Evolutionary conservation across 2,329 filamentous ascomycete species (phyloP), one percentile per base, ranked within the genome.

Genomic region (Aspergillus sp.): DNA sequence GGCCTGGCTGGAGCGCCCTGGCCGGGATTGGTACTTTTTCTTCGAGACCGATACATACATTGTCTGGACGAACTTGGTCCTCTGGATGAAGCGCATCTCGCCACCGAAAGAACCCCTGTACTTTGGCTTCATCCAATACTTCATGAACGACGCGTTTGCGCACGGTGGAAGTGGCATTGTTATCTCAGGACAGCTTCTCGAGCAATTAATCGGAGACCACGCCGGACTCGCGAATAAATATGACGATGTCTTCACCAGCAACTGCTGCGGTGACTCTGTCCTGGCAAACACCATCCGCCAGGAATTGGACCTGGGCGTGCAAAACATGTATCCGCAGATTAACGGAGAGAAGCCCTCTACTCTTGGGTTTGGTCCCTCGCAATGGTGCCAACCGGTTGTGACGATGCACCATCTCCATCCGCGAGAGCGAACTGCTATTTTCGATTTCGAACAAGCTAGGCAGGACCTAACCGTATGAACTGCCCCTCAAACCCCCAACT

Each of bases 31-130:
- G 84, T 86, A 84, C 64, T 67, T 86, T 14, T 86, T 84, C 61
- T 76, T 86, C 60, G 84, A 86, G 53, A 81, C 82, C 50, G 84
- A 86, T 67, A 83, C 82, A 3, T 86, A 85, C 64, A 76, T 85
- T 4, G 71, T 83, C 24, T 84, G 81, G 79, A 73, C 78, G 14
- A 84, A 80, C 53, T 65, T 86, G 23, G 72, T 80, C 33, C 70
- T 77, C 39, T 85, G 80, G 79, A 70, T 86, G 44, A 49, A 27
- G 23, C 64, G 69, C 63, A 27, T 60, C 23, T 66, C 84, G 15
- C 73, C 84, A 60, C 73, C 78, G 1, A 64, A 59, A 2, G 73
- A 79, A 53, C 73, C 75, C 44, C 71, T 77, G 39, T 85, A 84
- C 62, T 67, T 85, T 12, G 83, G 84, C 12, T 82, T 81, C 53